Conservation (phyloP, 2,329 filamentous ascomycete species). For the Elsinoe ampelina region DNA sequence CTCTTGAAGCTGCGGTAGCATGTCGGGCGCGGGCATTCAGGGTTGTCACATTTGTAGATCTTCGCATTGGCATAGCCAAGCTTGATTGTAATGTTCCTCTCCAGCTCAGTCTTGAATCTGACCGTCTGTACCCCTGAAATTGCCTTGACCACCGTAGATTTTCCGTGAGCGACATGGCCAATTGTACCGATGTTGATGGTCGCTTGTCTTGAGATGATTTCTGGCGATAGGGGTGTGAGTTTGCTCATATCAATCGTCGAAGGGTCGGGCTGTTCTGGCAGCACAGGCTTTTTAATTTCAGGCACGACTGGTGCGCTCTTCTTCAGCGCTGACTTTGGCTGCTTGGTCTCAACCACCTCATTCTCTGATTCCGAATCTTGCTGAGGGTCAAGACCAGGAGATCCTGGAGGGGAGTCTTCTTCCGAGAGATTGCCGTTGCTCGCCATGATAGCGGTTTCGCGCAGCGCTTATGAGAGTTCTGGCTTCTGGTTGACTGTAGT, state of each 20-base stretch:
- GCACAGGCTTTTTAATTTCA: slow-evolving; percentile 50
- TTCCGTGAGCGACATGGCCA: slow-evolving; percentile 97
- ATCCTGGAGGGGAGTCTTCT: slow-evolving; percentile 45
- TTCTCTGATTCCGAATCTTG: slow-evolving; percentile 70
- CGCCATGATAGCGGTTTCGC: slow-evolving; percentile 39
- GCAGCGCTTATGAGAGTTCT: background rate
- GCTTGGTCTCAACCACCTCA: slow-evolving; percentile 47
- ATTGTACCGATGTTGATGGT: slow-evolving; percentile 98
- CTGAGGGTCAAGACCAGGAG: slow-evolving; percentile 39
- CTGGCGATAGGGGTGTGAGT: slow-evolving; percentile 78
- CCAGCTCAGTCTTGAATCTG: slow-evolving; percentile 98
- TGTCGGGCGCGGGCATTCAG: slow-evolving; percentile 80
- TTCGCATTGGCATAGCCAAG: slow-evolving; percentile 98
- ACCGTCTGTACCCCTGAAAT: slow-evolving; percentile 99
- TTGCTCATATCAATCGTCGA: slow-evolving; percentile 73
- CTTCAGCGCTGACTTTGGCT: slow-evolving; percentile 78
- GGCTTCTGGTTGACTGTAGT: no score
- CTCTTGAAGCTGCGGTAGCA: slow-evolving; percentile 98
- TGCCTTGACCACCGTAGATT: slow-evolving; percentile 97
- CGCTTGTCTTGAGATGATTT: slow-evolving; percentile 95
- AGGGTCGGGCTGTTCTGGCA: slow-evolving; percentile 89
- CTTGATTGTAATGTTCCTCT: slow-evolving; percentile 99
- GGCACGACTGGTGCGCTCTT: slow-evolving; percentile 53
- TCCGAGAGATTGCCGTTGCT: slow-evolving; percentile 46
- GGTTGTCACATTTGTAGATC: slow-evolving; percentile 96